These are phyloP conservation scores for Flammula alnicola DNA, from an alignment of 1,284 basidiomycete species.

Conservation along the genomic window DNA sequence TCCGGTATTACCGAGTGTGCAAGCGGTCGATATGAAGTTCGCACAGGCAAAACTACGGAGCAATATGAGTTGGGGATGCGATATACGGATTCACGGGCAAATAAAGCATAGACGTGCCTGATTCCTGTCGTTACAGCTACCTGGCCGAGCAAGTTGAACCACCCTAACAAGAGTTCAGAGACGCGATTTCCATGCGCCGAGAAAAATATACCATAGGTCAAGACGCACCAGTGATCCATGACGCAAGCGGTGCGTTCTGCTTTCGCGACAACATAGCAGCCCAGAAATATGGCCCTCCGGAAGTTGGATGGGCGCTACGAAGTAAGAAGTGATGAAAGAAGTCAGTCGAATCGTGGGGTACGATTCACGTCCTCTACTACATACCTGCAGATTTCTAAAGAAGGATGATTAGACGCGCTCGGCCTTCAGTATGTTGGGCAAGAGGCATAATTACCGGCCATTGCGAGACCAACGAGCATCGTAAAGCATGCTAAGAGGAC, in stretches of 20 bases:
- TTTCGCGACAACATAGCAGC: slow-evolving; percentile 70
- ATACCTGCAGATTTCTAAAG: slow-evolving; percentile 64
- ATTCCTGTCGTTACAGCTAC: slow-evolving; percentile 80
- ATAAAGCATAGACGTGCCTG: slow-evolving; percentile 45
- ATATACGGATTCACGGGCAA: background rate
- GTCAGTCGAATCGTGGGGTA: no score
- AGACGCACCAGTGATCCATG: slow-evolving; percentile 62
- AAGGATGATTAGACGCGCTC: background rate
- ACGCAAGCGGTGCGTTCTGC: slow-evolving; percentile 60
- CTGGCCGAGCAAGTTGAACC: slow-evolving; percentile 79
- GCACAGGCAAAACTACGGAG: slow-evolving; percentile 77
- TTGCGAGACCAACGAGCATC: slow-evolving; percentile 67
- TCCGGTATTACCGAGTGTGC: slow-evolving; percentile 54
- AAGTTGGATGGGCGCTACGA: slow-evolving; percentile 68
- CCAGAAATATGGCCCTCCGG: slow-evolving; percentile 79
- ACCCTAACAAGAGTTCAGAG: slow-evolving; percentile 41
- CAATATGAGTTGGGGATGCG: no score
- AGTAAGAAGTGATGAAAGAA: background rate
- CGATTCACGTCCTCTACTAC: no score
- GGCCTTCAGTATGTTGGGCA: background rate
- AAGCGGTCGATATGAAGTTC: slow-evolving; percentile 67
- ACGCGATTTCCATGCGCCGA: background rate
- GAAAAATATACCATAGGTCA: no score
- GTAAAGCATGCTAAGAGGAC: slow-evolving; percentile 59
- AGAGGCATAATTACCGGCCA: slow-evolving; percentile 55